A percentile compares a stretch with the other conserved stretches of the same genome.
Evolutionary conservation across 2,329 filamentous ascomycete genomes (phyloP).

Genomic region (Ceratocystis cacaofunesta): DNA sequence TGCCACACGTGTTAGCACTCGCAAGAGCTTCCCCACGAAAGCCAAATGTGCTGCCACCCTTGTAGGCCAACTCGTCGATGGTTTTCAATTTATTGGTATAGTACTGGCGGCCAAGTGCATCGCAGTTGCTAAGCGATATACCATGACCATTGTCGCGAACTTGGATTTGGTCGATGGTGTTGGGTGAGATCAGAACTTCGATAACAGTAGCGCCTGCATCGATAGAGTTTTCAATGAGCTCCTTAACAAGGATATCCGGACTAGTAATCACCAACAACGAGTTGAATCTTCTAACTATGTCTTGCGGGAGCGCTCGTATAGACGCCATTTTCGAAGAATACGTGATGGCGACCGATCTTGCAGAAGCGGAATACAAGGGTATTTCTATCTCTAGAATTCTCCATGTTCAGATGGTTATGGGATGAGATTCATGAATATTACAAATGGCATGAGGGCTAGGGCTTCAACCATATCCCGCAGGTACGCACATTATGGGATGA

Average conservation of each 20-base stretch:
- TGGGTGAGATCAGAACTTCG: constrained; percentile 46
- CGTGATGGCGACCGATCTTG: neutral
- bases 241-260: constrained; percentile 52
- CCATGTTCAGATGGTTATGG: neutral
- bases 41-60: constrained; percentile 49
- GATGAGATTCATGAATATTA: neutral
- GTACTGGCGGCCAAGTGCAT: constrained; percentile 46
- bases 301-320: constrained; percentile 29
- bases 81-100: constrained; percentile 58
- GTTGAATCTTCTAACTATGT: constrained; percentile 41
- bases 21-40: constrained; percentile 64
- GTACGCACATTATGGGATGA: neutral
- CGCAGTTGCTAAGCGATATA: constrained; percentile 47
- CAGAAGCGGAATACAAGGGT: neutral
- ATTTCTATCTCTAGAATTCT: neutral
- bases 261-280: constrained; percentile 46
- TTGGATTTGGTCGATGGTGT: constrained; percentile 54
- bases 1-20: constrained; percentile 44
- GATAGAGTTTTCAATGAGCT: constrained; percentile 63
- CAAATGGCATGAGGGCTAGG: constrained; percentile 6
- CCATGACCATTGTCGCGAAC: constrained; percentile 62
- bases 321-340: constrained; percentile 26
- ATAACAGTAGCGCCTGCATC: constrained; percentile 55
- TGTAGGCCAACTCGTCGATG: constrained; percentile 44
- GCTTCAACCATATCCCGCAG: constrained; percentile 1